Conservation (phyloP, 164 flowering plant genomes). For the Tetracentron sinense region DNA sequence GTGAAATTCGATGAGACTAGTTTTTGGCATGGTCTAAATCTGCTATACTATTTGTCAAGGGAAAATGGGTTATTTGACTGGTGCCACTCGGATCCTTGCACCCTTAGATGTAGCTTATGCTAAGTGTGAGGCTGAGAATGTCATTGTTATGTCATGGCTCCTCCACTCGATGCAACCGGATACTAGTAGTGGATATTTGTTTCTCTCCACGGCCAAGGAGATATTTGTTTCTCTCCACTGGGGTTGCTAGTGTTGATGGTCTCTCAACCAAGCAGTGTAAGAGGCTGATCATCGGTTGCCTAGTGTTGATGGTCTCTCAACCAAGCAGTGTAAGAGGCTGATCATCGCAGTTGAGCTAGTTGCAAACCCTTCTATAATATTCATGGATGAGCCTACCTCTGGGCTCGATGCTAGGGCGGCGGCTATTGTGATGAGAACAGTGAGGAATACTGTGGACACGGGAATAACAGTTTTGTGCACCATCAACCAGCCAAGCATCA, state of each 20-base stretch:
- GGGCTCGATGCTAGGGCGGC: conserved; percentile 63
- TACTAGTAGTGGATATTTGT: too few relatives aligned
- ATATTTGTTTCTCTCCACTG: too few relatives aligned
- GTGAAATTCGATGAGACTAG: too few relatives aligned
- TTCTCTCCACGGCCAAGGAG: too few relatives aligned
- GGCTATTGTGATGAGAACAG: conserved; percentile 58
- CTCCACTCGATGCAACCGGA: too few relatives aligned
- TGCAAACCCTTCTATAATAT: conserved; percentile 54
- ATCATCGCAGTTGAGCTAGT: conserved; percentile 64
- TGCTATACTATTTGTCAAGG: too few relatives aligned
- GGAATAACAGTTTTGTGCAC: conserved; percentile 57
- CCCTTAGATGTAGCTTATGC: too few relatives aligned
- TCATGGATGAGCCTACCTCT: conserved; percentile 64
- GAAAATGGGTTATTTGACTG: too few relatives aligned
- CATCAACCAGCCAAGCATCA: conserved; percentile 55
- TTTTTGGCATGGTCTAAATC: too few relatives aligned
- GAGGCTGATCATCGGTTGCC: conserved; percentile 55
- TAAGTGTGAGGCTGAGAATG: too few relatives aligned
- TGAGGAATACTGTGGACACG: conserved; percentile 49
- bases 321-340: conserved; percentile 51
- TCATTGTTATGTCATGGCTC: too few relatives aligned
- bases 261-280: conserved; percentile 53
- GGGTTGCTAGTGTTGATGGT: conserved; percentile 45
- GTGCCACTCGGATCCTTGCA: too few relatives aligned
- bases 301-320: conserved; percentile 45